phyloP scores from a whole-genome alignment of 225 moss, liverwort and hornwort genomes.

The Marchantia paleacea region DNA sequence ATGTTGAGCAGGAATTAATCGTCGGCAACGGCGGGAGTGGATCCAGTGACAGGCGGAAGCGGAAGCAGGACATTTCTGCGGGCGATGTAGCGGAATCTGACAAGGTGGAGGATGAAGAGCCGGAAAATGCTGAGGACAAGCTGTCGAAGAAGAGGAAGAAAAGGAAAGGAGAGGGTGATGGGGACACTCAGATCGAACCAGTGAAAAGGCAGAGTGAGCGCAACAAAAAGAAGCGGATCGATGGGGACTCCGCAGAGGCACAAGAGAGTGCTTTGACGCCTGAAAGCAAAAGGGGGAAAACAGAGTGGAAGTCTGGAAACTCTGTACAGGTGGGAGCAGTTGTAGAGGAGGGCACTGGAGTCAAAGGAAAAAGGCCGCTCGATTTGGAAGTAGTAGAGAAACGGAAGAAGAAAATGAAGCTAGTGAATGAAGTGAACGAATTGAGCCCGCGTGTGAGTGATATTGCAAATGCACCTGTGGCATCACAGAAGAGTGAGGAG shows the following conservation, averaged over 20 bases:
- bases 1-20: conserved; percentile 5
- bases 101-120: conserved; percentile 21
- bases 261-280: neutral
- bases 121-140: conserved; percentile 10
- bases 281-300: conserved; percentile 14
- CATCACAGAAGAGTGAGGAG: conserved; percentile 18
- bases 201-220: conserved; percentile 24
- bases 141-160: conserved; percentile 38
- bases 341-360: conserved; percentile 18
- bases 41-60: conserved; percentile 29
- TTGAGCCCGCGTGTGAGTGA: conserved; percentile 13
- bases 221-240: conserved; percentile 23
- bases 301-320: conserved; percentile 21
- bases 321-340: neutral
- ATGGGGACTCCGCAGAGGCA: conserved; percentile 7
- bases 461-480: conserved; percentile 22
- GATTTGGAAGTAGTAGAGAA: conserved; percentile 26
- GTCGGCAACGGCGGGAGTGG: conserved; percentile 17
- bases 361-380: conserved; percentile 14
- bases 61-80: conserved; percentile 15
- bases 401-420: conserved; percentile 47
- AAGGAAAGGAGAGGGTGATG: neutral
- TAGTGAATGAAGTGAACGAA: conserved; percentile 24
- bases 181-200: neutral
- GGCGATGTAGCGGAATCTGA: neutral